These are phyloP conservation scores for Candida arabinofermentans DNA, from an alignment of 805 yeast genomes.

Conservation along the genomic window DNA sequence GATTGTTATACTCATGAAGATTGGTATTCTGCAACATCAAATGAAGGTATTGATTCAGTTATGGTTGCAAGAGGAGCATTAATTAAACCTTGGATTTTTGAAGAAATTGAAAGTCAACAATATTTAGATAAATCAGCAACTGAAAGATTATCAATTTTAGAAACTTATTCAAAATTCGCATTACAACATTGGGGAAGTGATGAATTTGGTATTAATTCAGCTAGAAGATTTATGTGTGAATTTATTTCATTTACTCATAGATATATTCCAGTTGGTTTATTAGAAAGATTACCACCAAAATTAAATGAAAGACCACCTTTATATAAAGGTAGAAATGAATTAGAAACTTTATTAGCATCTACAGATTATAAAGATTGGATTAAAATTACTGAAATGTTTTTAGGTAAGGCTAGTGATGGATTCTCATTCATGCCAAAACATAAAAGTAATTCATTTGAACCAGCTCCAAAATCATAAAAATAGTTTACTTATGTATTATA, in stretches of 20 bases:
- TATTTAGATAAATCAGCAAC: conserved; percentile 86
- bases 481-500: background rate
- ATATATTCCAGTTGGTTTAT: conserved; percentile 89
- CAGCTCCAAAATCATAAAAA: conserved; percentile 1
- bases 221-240: conserved; percentile 91
- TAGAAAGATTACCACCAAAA: conserved; percentile 84
- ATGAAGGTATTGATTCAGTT: conserved; percentile 79
- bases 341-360: conserved; percentile 86
- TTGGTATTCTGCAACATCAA: conserved; percentile 69
- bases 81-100: conserved; percentile 98
- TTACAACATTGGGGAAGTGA: conserved; percentile 98
- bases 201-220: conserved; percentile 83
- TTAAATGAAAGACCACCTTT: conserved; percentile 91
- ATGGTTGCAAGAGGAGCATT: conserved; percentile 98
- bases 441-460: conserved; percentile 77
- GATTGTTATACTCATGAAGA: conserved; percentile 85
- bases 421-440: conserved; percentile 91
- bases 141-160: conserved; percentile 77
- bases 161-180: conserved; percentile 71
- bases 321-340: conserved; percentile 89
- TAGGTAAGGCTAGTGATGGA: conserved; percentile 75
- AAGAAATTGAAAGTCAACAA: conserved; percentile 87
- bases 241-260: conserved; percentile 91
- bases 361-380: conserved; percentile 92
- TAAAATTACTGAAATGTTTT: conserved; percentile 89